These are phyloP conservation scores for Saccharata proteae DNA, from an alignment of 2,329 filamentous ascomycete genomes.

Conservation along the genomic window DNA sequence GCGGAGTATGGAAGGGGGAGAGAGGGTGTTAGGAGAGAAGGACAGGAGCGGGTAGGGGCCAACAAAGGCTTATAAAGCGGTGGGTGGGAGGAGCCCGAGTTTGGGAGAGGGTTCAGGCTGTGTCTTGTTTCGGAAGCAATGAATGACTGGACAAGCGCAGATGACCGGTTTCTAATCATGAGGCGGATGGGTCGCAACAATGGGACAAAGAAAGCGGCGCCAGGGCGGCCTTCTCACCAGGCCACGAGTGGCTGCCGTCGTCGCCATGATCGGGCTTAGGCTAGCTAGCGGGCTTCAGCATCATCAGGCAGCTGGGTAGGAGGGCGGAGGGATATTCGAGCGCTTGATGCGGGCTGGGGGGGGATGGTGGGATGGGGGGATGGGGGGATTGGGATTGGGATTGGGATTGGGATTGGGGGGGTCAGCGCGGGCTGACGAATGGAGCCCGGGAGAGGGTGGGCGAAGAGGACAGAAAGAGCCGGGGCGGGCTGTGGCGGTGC, in stretches of 20 bases:
- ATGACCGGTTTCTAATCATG: conserved; percentile 8
- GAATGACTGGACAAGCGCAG: conserved; percentile 6
- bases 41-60: conserved; percentile 1
- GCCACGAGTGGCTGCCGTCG: too few species aligned
- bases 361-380: too few species aligned
- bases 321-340: too few species aligned
- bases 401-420: too few species aligned
- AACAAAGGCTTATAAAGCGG: conserved; percentile 8
- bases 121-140: conserved; percentile 1
- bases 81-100: conserved; percentile 4
- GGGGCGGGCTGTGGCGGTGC: conserved; percentile 8
- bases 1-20: conserved; percentile 2
- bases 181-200: conserved; percentile 8
- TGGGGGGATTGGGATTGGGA: too few species aligned
- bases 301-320: too few species aligned
- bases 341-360: too few species aligned
- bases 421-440: too few species aligned
- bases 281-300: too few species aligned
- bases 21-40: not conserved
- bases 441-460: too few species aligned
- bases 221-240: conserved; percentile 4
- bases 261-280: too few species aligned
- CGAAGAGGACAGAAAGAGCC: conserved; percentile 4
- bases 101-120: not conserved
- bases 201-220: conserved; percentile 9